Evolutionary conservation across 768 basidiomycete genomes (phyloP).

Genomic region (Phaeotremella skinneri): DNA sequence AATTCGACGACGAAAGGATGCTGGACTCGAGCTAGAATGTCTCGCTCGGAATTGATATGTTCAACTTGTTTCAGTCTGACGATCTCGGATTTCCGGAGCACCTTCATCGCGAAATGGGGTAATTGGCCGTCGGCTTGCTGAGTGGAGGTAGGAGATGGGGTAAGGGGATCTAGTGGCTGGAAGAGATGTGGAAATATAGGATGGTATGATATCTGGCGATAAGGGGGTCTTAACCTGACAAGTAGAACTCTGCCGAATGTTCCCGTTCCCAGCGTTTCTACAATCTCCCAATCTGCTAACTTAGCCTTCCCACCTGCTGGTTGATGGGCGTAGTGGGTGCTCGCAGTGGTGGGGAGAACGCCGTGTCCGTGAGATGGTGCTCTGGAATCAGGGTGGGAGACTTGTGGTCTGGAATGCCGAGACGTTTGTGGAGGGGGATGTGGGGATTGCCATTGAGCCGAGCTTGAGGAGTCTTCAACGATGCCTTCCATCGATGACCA

Average conservation of each 20-base stretch:
- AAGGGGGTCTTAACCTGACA: slow-evolving; percentile 65
- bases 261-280: slow-evolving; percentile 75
- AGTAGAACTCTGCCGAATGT: slow-evolving; percentile 93
- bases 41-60: slow-evolving; percentile 94
- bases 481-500: slow-evolving; percentile 14
- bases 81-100: slow-evolving; percentile 53
- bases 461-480: slow-evolving; percentile 18
- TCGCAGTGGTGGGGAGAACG: background rate
- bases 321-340: slow-evolving; percentile 3
- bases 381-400: no score
- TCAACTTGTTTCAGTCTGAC: slow-evolving; percentile 83
- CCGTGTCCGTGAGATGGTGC: background rate
- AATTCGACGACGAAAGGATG: slow-evolving; percentile 97
- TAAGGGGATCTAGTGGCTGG: slow-evolving; percentile 40
- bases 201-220: slow-evolving; percentile 42
- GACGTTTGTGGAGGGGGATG: background rate
- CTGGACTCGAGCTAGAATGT: slow-evolving; percentile 83
- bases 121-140: slow-evolving; percentile 45
- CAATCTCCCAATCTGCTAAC: slow-evolving; percentile 52
- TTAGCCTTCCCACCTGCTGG: slow-evolving; percentile 11
- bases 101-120: slow-evolving; percentile 53
- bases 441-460: slow-evolving; percentile 8
- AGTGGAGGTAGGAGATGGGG: slow-evolving; percentile 40
- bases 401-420: background rate
- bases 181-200: slow-evolving; percentile 50